Conservation (phyloP, 176 grass and related monocot species). For the Avena atlantica region DNA sequence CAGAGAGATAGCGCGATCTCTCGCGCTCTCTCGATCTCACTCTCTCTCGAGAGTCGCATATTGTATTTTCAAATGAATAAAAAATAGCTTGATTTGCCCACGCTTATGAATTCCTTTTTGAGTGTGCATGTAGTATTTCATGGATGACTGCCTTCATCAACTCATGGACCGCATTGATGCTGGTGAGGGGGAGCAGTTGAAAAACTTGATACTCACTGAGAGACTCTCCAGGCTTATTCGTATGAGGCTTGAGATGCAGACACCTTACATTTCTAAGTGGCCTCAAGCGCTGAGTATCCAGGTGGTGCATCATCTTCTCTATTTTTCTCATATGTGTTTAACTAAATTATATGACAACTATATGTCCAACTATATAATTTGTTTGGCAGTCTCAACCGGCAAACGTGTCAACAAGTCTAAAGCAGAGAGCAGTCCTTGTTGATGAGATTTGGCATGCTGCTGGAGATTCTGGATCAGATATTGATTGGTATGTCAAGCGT, state of each 20-base stretch:
- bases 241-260: slow-evolving; percentile 90
- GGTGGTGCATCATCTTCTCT: slow-evolving; percentile 49
- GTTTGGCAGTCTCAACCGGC: slow-evolving; percentile 78
- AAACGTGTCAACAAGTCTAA: slow-evolving; percentile 88
- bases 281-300: slow-evolving; percentile 97
- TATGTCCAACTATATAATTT: slow-evolving; percentile 22
- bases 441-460: slow-evolving; percentile 98
- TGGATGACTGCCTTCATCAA: slow-evolving; percentile 96
- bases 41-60: too few species aligned
- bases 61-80: too few species aligned
- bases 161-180: slow-evolving; percentile 82
- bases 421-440: slow-evolving; percentile 85
- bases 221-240: slow-evolving; percentile 75
- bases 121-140: slow-evolving; percentile 75
- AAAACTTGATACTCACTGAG: slow-evolving; percentile 76
- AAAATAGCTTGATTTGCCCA: neutral
- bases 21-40: too few species aligned
- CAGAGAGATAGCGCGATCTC: too few species aligned
- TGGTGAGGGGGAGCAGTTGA: slow-evolving; percentile 75
- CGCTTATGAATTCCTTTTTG: neutral
- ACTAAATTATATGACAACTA: slow-evolving; percentile 2
- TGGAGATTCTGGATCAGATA: slow-evolving; percentile 80
- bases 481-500: slow-evolving; percentile 97
- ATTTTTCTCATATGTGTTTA: neutral
- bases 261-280: slow-evolving; percentile 91